These are phyloP conservation scores for Mycena albidolilacea DNA, from an alignment of 768 basidiomycete species.

Conservation along the genomic window DNA sequence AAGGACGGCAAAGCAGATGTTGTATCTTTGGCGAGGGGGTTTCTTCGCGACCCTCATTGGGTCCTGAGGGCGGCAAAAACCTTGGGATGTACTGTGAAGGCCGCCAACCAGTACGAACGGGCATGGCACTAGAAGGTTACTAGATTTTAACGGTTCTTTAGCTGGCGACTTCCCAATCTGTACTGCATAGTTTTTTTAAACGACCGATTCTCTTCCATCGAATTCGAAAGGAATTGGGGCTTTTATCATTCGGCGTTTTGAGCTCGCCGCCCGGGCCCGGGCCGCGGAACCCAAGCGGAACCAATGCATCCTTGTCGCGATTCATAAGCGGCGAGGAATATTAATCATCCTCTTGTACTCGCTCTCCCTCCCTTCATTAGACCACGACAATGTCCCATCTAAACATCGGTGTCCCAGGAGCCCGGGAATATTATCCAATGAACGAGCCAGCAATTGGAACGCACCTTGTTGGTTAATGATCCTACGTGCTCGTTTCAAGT, in stretches of 20 bases:
- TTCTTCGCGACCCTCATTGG: slow-evolving; percentile 79
- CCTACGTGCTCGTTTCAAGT: not conserved
- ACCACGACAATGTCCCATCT: slow-evolving; percentile 44
- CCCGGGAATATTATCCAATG: slow-evolving; percentile 70
- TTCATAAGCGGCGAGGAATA: too few species aligned
- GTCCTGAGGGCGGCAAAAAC: slow-evolving; percentile 71
- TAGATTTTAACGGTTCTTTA: too few species aligned
- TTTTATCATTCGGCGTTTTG: too few species aligned
- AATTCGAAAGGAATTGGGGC: too few species aligned
- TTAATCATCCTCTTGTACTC: too few species aligned
- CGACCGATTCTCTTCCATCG: too few species aligned
- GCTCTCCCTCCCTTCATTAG: too few species aligned
- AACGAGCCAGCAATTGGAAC: slow-evolving; percentile 73
- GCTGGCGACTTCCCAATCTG: too few species aligned
- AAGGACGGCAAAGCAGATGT: slow-evolving; percentile 78
- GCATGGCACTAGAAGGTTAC: slow-evolving; percentile 54
- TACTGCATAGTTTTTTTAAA: too few species aligned
- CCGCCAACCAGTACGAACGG: slow-evolving; percentile 81
- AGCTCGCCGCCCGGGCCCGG: too few species aligned
- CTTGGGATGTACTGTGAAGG: slow-evolving; percentile 74
- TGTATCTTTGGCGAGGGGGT: slow-evolving; percentile 75
- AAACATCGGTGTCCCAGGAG: slow-evolving; percentile 66
- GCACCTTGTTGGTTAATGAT: slow-evolving; percentile 22
- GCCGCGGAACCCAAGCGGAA: too few species aligned
- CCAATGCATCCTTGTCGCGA: too few species aligned